Evolutionary conservation across 768 basidiomycete genomes (phyloP), one percentile per base, ranked within the genome.

Genomic region (Lactarius sanguifluus): DNA sequence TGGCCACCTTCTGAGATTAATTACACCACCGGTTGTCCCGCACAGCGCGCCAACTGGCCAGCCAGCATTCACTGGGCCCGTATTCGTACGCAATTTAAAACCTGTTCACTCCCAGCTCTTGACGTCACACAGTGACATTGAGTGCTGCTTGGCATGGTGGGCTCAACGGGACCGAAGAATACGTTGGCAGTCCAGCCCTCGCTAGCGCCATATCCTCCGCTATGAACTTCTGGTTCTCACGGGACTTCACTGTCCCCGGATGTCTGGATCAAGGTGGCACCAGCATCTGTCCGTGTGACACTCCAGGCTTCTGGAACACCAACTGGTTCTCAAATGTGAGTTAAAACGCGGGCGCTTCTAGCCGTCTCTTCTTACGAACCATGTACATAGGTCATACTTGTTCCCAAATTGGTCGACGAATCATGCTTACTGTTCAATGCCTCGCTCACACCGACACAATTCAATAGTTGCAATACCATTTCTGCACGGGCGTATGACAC

Each of bases 21-120:
- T 62, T 78, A 78, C 59, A 63, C 70, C 0, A n/a, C 73, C 3
- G 77, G 77, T 23, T 78, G 77, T 59, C 25, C 64, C 25, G 77
- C 77, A 30, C 75, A 71, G 65, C 71, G 77, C 54, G 75, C 77
- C 13, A 78, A 78, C 67, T 78, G 77, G 77, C 77, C 77, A 7
- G 76, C 76, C 2, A 66, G 71, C 54, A 38, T 61, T 16, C 76
- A 77, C 36, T 76, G 74, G 73, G 20, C 43, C 30, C 67, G 76
- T 25, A 58, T 75, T 23, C 65, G 75, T 72, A 65, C 64, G 65
- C 36, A 40, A 62, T 45, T 32, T 28, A 10, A 23, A 2, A 38
- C 47, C 0, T 38, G n/a, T 16, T 5, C 7, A 10, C 50, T 65
- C 30, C 32, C 13, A 55, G 15, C 8, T 58, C 43, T 50, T 57